Percentiles rank a stretch among this genome's conserved stretches.
Conservation (phyloP, 2,329 filamentous ascomycete species). For the Atkinsonella hypoxylon region DNA sequence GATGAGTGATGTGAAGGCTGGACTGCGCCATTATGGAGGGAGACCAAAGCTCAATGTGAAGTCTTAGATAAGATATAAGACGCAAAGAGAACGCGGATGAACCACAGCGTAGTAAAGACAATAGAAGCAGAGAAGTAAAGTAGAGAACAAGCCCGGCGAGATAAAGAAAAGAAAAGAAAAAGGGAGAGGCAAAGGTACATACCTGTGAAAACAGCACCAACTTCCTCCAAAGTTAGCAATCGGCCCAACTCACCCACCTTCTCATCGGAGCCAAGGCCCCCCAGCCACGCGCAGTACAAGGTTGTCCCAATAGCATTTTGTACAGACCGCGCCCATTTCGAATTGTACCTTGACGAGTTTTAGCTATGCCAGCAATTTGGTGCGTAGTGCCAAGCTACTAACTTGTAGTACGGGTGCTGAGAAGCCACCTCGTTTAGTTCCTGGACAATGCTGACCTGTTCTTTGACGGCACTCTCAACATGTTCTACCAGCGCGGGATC, state of each 20-base stretch:
- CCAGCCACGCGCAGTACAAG: conserved; percentile 61
- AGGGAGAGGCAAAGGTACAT: conserved; percentile 12
- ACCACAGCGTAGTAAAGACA: background rate
- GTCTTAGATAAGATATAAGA: too few species aligned
- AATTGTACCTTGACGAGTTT: conserved; percentile 50
- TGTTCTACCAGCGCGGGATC: conserved; percentile 58
- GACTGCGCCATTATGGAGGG: too few species aligned
- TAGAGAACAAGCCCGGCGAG: background rate
- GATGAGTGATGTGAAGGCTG: too few species aligned
- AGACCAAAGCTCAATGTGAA: too few species aligned
- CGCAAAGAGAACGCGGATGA: background rate
- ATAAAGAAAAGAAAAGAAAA: background rate
- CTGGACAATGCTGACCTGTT: conserved; percentile 58
- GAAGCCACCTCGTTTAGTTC: conserved; percentile 65
- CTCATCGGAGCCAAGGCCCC: conserved; percentile 43
- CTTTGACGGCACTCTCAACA: conserved; percentile 58
- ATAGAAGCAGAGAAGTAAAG: background rate
- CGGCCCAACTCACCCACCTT: conserved; percentile 44
- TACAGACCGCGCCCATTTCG: conserved; percentile 70
- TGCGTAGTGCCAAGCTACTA: conserved; percentile 9
- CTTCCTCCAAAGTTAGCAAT: conserved; percentile 78
- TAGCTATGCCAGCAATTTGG: too few species aligned
- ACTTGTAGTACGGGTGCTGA: conserved; percentile 94
- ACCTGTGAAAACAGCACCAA: conserved; percentile 69
- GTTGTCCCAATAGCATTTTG: conserved; percentile 61